phyloP scores from a whole-genome alignment of 176 grass and related monocot species.

The Cocos nucifera region DNA sequence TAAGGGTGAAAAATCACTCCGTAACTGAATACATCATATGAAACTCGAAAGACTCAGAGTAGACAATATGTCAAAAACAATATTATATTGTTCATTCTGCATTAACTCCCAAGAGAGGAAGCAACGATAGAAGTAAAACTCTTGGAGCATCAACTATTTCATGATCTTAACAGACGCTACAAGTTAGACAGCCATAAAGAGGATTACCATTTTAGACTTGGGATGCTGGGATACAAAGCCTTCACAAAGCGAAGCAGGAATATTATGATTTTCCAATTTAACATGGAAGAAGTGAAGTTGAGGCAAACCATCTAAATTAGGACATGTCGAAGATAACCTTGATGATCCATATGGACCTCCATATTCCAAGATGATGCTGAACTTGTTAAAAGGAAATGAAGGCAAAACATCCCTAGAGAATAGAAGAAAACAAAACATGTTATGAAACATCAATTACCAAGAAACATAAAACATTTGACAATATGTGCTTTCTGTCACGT shows the following conservation, averaged over 20 bases:
- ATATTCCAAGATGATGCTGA: conserved; percentile 63
- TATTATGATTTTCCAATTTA: conserved; percentile 28
- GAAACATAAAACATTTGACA: not conserved
- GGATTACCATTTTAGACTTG: conserved; percentile 39
- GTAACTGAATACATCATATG: too few species aligned
- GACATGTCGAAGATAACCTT: conserved; percentile 41
- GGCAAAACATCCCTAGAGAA: conserved; percentile 46
- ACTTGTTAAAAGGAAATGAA: conserved; percentile 55
- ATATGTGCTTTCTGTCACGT: not conserved
- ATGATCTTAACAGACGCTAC: not conserved
- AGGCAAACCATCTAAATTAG: conserved; percentile 53
- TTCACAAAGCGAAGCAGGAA: conserved; percentile 34
- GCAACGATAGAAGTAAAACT: too few species aligned
- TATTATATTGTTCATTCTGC: too few species aligned
- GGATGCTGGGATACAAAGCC: conserved; percentile 31
- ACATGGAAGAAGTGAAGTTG: conserved; percentile 64
- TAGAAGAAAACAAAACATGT: conserved; percentile 15
- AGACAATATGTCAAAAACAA: too few species aligned
- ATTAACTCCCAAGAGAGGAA: too few species aligned
- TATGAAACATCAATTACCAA: conserved; percentile 9
- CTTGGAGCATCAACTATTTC: too few species aligned
- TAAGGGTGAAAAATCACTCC: too few species aligned
- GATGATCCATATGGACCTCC: conserved; percentile 61
- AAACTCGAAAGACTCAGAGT: too few species aligned
- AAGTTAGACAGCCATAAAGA: not conserved